Evolutionary conservation across 139 green algal genomes (phyloP).

Genomic region (Haematococcus lacustris): DNA sequence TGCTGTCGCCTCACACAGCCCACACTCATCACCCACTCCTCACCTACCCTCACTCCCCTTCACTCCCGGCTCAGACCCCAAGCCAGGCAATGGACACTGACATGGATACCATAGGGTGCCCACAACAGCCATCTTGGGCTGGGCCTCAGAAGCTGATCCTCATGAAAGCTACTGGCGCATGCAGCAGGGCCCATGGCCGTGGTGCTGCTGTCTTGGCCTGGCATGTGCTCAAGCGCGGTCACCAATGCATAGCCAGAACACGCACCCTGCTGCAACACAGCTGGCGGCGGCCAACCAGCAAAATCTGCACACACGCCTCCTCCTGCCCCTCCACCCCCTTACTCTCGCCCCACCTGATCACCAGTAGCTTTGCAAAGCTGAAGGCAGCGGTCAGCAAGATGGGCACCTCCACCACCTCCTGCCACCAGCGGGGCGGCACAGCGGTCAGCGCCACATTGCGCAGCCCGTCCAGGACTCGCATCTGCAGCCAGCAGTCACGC

Average conservation of each 20-base stretch:
- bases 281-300: background rate
- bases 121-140: no score
- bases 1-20: background rate
- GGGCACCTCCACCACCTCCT: constrained; percentile 46
- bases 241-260: no score
- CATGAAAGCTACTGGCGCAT: background rate
- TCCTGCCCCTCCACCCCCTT: background rate
- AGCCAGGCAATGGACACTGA: background rate
- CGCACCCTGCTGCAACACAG: background rate
- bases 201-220: background rate
- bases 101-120: background rate
- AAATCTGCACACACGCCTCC: no score
- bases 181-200: background rate
- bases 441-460: constrained; percentile 20
- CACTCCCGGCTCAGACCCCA: no score
- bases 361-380: constrained; percentile 24
- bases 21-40: no score
- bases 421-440: constrained; percentile 37
- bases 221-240: background rate
- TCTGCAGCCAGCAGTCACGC: no score
- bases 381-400: constrained; percentile 26
- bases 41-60: background rate
- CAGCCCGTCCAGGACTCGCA: constrained; percentile 5
- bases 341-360: constrained; percentile 19
- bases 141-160: no score